Base-by-base conservation (phyloP, 768 basidiomycete species). In the Suillus fuscotomentosus region DNA sequence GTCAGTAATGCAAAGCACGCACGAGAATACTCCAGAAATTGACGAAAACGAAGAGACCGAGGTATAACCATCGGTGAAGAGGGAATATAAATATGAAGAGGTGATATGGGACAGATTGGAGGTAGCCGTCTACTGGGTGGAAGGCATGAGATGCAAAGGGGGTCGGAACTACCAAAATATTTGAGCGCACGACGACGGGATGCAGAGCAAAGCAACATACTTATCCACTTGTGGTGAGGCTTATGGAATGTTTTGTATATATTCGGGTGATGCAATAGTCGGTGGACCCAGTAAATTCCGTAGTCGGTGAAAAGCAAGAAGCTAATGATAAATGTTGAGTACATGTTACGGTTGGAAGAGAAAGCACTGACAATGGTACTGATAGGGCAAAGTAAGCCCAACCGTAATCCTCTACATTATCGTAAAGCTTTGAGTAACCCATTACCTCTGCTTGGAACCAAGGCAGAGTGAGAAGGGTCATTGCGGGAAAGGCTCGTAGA, bases 111-210 rank as follows among this genome's bases (percentile, higher is more conserved):
- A 99, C 76, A 11, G 95, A 96, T 79, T 99, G 97, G 34, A 89
- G 73, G 74, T 92, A 99, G 2, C 97, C 97, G 75, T 99, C 97
- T 24, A 98, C 78, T 0, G 94, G 94, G 77, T 99, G 95, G 87
- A 99, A 99, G 0, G 97, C 97, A 73, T 98, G 92, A 27, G 97
- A 97, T 39, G 97, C 93, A 71, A 94, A 99, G 0, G 97, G 97
- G 0, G 97, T 97, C 5, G 97, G 96, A 65, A 99, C 95, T 97
- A 71, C 1, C 22, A 57, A 54, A 17, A 60, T 9, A 39, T 50
- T 48, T 38, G 20, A 66, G 66, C 45, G 65, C 66, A n/a, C 63
- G n/a, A 11, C 61, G 42, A 61, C 38, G 61, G 55, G 59, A 47
- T 48, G 34, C 56, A 51, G 36, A 38, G 43, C 59, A 31, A 27